These are phyloP conservation scores for Epichloe festucae DNA, from an alignment of 2,329 filamentous ascomycete genomes.

Conservation along the genomic window DNA sequence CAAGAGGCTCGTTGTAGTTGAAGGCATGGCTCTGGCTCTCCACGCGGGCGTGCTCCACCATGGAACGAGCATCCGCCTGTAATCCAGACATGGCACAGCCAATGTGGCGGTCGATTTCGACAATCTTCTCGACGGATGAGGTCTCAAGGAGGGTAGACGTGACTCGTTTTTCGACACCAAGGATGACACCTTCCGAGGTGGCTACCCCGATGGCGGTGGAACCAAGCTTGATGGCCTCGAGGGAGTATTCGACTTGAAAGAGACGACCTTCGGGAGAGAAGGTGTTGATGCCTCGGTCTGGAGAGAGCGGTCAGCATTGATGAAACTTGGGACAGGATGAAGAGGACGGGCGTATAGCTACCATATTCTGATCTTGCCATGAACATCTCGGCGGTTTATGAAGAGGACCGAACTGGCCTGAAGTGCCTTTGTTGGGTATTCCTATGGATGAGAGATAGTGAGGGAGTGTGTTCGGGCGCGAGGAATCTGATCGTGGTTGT, in stretches of 20 bases:
- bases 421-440: background rate
- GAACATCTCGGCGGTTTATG: slow-evolving; percentile 66
- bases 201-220: slow-evolving; percentile 97
- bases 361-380: slow-evolving; percentile 99
- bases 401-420: background rate
- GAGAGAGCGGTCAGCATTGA: slow-evolving; percentile 9
- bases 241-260: slow-evolving; percentile 99
- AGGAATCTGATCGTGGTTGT: background rate
- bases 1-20: slow-evolving; percentile 91
- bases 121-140: slow-evolving; percentile 97
- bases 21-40: slow-evolving; percentile 96
- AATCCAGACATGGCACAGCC: slow-evolving; percentile 97
- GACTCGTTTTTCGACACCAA: slow-evolving; percentile 97
- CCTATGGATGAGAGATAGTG: background rate
- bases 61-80: slow-evolving; percentile 92
- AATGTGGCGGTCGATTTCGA: slow-evolving; percentile 98
- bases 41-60: slow-evolving; percentile 96
- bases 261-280: slow-evolving; percentile 99
- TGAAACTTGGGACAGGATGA: background rate
- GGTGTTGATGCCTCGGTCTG: slow-evolving; percentile 98
- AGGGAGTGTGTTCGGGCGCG: too few species aligned
- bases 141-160: slow-evolving; percentile 96
- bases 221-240: slow-evolving; percentile 99
- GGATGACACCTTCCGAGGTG: slow-evolving; percentile 86
- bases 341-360: slow-evolving; percentile 26